Evolutionary conservation across 495 filamentous ascomycete species (phyloP).

Genomic region (Podospora pseudoanserina): DNA sequence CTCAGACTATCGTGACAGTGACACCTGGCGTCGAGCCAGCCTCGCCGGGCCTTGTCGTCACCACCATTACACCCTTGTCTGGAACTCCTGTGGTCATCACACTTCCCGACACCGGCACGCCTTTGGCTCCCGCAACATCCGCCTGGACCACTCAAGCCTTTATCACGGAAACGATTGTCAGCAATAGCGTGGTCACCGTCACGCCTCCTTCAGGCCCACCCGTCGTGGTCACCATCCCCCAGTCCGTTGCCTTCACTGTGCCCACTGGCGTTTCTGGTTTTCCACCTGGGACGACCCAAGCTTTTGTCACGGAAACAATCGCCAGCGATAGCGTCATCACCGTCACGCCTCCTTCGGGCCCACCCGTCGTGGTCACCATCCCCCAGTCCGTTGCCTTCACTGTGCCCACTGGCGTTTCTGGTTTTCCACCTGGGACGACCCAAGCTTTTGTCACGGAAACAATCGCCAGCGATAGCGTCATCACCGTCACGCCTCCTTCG

Average conservation of each 20-base stretch:
- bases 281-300: background rate
- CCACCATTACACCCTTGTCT: background rate
- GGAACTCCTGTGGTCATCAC: conserved; percentile 2
- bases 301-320: background rate
- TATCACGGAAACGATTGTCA: background rate
- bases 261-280: background rate
- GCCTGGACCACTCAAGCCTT: background rate
- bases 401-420: background rate
- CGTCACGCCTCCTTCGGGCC: background rate
- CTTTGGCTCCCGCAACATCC: background rate
- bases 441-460: background rate
- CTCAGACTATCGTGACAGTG: background rate
- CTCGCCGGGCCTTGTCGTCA: background rate
- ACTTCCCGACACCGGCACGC: background rate
- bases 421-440: background rate
- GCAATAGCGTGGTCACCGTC: background rate
- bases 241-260: background rate
- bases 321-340: background rate
- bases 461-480: background rate
- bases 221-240: background rate
- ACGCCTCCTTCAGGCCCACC: background rate
- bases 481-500: background rate
- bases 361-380: background rate
- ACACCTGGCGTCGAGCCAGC: background rate
- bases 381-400: background rate